Conservation (phyloP, 2,329 filamentous ascomycete species). For the Colletotrichum sp. region DNA sequence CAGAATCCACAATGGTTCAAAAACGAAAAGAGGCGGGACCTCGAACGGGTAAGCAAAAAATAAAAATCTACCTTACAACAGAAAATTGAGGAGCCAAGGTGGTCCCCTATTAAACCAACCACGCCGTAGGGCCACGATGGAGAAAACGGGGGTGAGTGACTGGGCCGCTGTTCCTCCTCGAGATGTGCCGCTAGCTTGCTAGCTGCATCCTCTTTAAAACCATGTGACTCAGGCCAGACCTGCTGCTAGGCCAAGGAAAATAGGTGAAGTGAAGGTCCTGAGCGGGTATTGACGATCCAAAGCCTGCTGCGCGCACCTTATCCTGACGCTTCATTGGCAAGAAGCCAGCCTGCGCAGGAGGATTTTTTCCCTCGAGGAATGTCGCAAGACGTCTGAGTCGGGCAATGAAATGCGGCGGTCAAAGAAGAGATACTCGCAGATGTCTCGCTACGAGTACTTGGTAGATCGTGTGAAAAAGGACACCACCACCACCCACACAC, state of each 20-base stretch:
- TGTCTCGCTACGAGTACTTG: not conserved
- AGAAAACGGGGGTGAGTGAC: constrained; percentile 1
- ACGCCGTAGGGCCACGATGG: constrained; percentile 20
- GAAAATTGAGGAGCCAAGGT: constrained; percentile 2
- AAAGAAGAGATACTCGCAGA: not conserved
- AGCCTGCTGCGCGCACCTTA: constrained; percentile 7
- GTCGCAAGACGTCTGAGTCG: not conserved
- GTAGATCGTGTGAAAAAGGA: not conserved
- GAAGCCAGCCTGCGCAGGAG: not conserved
- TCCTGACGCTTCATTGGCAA: constrained; percentile 2
- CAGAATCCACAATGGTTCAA: constrained; percentile 7
- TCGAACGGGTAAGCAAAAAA: not conserved
- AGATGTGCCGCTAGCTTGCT: constrained; percentile 16
- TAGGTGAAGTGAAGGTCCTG: not conserved
- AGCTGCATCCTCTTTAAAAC: constrained; percentile 21
- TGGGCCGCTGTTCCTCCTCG: not conserved
- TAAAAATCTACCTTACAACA: not conserved
- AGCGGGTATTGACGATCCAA: constrained; percentile 8
- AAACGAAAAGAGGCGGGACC: not conserved
- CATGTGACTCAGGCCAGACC: constrained; percentile 17
- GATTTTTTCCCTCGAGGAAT: not conserved
- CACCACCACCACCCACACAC: not conserved
- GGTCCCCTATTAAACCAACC: constrained; percentile 10
- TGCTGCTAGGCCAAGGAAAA: not conserved
- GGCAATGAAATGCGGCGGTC: not conserved